Percentiles rank a stretch among this genome's conserved stretches.
Evolutionary conservation across 2,329 filamentous ascomycete species (phyloP).

Genomic region (Mycogone perniciosa): DNA sequence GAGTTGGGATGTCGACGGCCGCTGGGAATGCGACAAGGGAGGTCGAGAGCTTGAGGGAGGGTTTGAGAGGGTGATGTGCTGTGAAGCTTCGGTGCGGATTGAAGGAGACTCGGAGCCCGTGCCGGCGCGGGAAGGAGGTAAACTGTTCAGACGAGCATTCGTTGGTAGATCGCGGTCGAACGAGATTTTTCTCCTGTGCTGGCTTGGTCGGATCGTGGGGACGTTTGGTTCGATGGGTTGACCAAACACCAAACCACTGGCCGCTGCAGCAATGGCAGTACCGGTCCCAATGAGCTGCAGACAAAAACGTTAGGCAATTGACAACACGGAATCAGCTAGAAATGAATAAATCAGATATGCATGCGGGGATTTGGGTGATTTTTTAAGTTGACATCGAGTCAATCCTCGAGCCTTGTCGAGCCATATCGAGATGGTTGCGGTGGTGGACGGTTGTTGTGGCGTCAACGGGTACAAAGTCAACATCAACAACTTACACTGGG

Average conservation of each 20-base stretch:
- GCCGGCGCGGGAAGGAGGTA: constrained; percentile 34
- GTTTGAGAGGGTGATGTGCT: constrained; percentile 24
- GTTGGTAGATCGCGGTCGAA: constrained; percentile 30
- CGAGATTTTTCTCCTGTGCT: constrained; percentile 26
- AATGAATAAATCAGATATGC: not conserved
- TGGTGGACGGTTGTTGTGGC: not conserved
- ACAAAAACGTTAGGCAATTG: constrained; percentile 1
- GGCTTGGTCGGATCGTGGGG: constrained; percentile 20
- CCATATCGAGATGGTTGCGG: not conserved
- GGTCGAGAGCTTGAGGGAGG: constrained; percentile 29
- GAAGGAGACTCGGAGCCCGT: constrained; percentile 35
- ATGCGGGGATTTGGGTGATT: not conserved
- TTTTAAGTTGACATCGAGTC: not conserved
- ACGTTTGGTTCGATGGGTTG: constrained; percentile 40
- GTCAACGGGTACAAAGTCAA: constrained; percentile 2
- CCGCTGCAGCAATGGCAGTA: constrained; percentile 55
- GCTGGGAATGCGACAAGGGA: constrained; percentile 34
- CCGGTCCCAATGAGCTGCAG: constrained; percentile 54
- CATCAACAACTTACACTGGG: constrained; percentile 38
- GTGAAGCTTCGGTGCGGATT: constrained; percentile 25
- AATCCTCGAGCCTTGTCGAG: not conserved
- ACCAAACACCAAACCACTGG: constrained; percentile 53
- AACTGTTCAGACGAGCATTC: constrained; percentile 20
- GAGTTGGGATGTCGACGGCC: constrained; percentile 11
- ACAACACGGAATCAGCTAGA: not conserved